Base-by-base conservation (phyloP, 768 basidiomycete genomes). In the Antrodiella citrinella region DNA sequence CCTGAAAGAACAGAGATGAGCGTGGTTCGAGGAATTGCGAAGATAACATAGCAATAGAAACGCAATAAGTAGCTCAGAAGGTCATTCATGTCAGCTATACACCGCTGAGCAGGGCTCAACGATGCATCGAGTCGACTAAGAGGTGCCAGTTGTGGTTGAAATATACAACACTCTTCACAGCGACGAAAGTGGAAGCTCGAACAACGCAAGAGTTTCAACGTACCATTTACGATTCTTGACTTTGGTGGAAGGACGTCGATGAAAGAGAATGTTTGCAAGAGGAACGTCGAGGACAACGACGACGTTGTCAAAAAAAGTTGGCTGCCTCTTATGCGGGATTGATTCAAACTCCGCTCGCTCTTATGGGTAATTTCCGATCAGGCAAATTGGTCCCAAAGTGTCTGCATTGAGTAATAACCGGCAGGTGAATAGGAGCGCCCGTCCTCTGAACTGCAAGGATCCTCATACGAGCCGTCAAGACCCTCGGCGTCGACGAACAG, bases 141-240 rank as follows among this genome's bases (percentile, higher is more conserved):
- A 90, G 87, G 86, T 88, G 85, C 87, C 86, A 90, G 79, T 77
- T 48, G 62, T 68, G 73, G 75, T 75, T 78, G 83, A 65, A 69
- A 61, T 62, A 63, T 73, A 78, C 85, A 86, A 89, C 86, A 77
- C 87, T 90, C 87, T 77, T 90, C 87, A 79, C 76, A 58, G 72
- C 58, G 25, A 35, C 7, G 42, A 40, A 52, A 23, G 35, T 23
- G 19, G 19, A 69, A 68, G 35, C 45, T 48, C 50, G 30, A 22
- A 50, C n/a, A n/a, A n/a, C n/a, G n/a, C n/a, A n/a, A n/a, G n/a
- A n/a, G n/a, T n/a, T n/a, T n/a, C n/a, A n/a, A n/a, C n/a, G n/a
- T n/a, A n/a, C n/a, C n/a, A n/a, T n/a, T n/a, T n/a, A n/a, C n/a
- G n/a, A n/a, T n/a, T n/a, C n/a, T n/a, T n/a, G n/a, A n/a, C n/a